Evolutionary conservation across 2,329 filamentous ascomycete species (phyloP), one percentile per base, ranked within the genome.

Genomic region (Aspergillus neotritici): DNA sequence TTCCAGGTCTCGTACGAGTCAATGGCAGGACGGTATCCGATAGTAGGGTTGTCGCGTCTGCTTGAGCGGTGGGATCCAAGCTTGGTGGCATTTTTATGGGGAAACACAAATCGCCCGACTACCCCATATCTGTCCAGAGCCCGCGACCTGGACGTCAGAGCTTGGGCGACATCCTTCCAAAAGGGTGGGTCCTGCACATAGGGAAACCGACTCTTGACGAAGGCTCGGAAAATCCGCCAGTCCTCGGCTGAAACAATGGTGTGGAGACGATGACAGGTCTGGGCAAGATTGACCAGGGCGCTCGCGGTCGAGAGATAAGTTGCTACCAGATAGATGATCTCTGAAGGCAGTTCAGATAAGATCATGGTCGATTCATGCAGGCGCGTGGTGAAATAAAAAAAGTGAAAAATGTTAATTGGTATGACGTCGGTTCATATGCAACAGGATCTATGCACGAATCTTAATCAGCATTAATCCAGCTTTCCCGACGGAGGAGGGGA

Each of bases 21-120:
- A 37, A 82, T 70, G 33, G 70, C 69, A 13, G 80, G 79, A 16
- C 73, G 73, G 51, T 80, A 83, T 3, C 79, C 79, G 55, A 82
- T 52, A 5, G 67, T 69, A 11, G 65, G 67, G 32, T 76, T 43
- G 69, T 82, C 65, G 71, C 68, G 48, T 55, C 69, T 41, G 61
- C 67, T 50, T 56, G 63, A 53, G 33, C 56, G 53, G 30, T 57
- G 51, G 31, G 56, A 46, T n/a, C 64, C 64, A 25, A 69, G 53
- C 31, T 58, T 58, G 11, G 53, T 64, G 58, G 72, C 70, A 66
- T 62, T 58, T 52, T 46, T 60, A 47, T 56, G 69, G 55, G 56
- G 76, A 32, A 73, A 66, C 13, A 80, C 61, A 51, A 76, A 75
- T 41, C 75, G 69, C 31, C 75, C 76, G 13, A 80, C 59, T 14